These are phyloP conservation scores for Turnera subulata DNA, from an alignment of 345 rosid genomes.

Conservation along the genomic window DNA sequence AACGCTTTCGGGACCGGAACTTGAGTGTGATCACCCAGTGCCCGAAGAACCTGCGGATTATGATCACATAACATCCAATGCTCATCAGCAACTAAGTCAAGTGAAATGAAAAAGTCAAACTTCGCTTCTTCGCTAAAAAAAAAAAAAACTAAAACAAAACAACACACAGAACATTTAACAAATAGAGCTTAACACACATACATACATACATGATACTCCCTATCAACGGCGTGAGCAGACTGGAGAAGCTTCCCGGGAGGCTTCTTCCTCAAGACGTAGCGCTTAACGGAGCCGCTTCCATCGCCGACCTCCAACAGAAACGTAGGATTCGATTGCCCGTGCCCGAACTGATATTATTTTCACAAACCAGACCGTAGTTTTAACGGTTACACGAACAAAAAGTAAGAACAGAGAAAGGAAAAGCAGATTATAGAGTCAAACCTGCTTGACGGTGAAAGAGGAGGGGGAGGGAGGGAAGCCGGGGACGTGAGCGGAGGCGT, in stretches of 20 bases:
- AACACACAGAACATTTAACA: not conserved
- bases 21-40: conserved; percentile 66
- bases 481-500: conserved; percentile 50
- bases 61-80: not conserved
- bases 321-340: conserved; percentile 94
- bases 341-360: conserved; percentile 93
- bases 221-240: conserved; percentile 93
- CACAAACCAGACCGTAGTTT: too few relatives aligned
- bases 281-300: conserved; percentile 40
- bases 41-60: conserved; percentile 58
- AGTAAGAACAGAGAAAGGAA: too few relatives aligned
- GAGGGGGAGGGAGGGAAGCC: conserved; percentile 65
- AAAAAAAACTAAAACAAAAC: not conserved
- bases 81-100: not conserved
- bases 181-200: not conserved
- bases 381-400: not conserved
- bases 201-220: conserved; percentile 63
- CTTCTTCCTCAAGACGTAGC: conserved; percentile 90
- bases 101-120: not conserved
- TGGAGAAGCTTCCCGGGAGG: conserved; percentile 80
- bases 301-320: conserved; percentile 58
- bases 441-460: conserved; percentile 66
- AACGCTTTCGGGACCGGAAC: conserved; percentile 87
- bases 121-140: not conserved
- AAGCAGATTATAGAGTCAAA: conserved; percentile 1